phyloP scores from a whole-genome alignment of 768 basidiomycete species.

The Boletus rufocinnamomeus region DNA sequence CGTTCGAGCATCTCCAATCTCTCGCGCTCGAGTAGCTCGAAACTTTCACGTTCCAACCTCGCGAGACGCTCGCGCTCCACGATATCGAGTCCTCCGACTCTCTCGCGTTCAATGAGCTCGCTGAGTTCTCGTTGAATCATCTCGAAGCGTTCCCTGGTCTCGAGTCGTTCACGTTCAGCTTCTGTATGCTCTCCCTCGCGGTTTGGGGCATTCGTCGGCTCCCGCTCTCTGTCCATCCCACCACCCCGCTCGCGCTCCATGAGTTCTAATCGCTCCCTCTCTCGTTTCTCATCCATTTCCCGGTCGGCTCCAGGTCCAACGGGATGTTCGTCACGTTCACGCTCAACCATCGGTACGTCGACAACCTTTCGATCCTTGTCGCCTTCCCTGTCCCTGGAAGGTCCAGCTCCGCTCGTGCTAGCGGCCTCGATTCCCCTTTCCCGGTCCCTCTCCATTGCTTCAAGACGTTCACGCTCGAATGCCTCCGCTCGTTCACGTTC shows the following conservation, averaged over 20 bases:
- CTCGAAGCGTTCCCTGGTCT: conserved; percentile 30
- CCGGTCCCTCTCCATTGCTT: conserved; percentile 34
- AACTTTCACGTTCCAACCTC: conserved; percentile 31
- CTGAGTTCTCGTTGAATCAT: conserved; percentile 36
- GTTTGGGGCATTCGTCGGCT: conserved; percentile 14
- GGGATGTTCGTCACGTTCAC: conserved; percentile 26
- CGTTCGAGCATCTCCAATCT: conserved; percentile 33
- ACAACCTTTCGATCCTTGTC: conserved; percentile 25
- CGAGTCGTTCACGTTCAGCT: conserved; percentile 30
- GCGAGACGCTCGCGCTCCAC: conserved; percentile 33
- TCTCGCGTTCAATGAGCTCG: conserved; percentile 34
- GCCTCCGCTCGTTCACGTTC: conserved; percentile 32
- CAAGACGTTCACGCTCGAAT: conserved; percentile 36
- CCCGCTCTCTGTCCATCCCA: conserved; percentile 20
- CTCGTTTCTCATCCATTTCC: conserved; percentile 26
- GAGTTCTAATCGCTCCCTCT: conserved; percentile 32
- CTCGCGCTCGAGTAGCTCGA: conserved; percentile 34
- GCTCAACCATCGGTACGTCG: conserved; percentile 21
- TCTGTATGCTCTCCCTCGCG: conserved; percentile 28
- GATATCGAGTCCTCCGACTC: conserved; percentile 30
- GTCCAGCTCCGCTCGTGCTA: conserved; percentile 2
- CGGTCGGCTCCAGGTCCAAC: conserved; percentile 24
- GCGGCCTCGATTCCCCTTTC: conserved; percentile 28
- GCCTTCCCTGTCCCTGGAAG: conserved; percentile 26
- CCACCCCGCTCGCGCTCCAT: conserved; percentile 24